Conservation (phyloP, 78 protist genomes). For the slime mould (Dictyostelium discoideum) region DNA sequence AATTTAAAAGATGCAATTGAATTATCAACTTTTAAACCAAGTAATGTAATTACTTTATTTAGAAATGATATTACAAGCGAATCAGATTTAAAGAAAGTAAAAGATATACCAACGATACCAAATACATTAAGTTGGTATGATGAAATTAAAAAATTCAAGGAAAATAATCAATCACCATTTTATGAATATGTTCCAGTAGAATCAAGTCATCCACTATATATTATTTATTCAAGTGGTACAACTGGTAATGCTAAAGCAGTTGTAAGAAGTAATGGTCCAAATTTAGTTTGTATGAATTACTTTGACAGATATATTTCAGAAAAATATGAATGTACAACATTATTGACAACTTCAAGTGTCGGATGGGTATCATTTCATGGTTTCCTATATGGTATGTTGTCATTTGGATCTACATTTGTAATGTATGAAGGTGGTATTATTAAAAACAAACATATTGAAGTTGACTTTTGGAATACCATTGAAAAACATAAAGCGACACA, state of each 20-base stretch:
- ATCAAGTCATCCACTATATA: background rate
- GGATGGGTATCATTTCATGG: conserved; percentile 83
- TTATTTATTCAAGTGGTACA: background rate
- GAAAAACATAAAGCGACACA: conserved; percentile 47
- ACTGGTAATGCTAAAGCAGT: conserved; percentile 24
- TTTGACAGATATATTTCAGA: background rate
- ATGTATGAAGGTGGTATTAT: conserved; percentile 67
- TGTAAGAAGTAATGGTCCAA: conserved; percentile 45
- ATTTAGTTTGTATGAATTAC: conserved; percentile 24
- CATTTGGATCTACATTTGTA: conserved; percentile 16
- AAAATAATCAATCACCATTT: background rate
- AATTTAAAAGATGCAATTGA: conserved; percentile 45
- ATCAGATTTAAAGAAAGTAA: background rate
- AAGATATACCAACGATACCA: background rate
- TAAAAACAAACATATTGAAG: conserved; percentile 23
- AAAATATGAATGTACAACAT: too few relatives aligned
- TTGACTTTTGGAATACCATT: conserved; percentile 41
- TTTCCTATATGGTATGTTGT: background rate
- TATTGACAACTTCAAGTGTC: background rate
- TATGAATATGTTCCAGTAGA: background rate
- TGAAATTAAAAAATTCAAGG: background rate
- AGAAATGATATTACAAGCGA: background rate
- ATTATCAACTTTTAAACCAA: conserved; percentile 9
- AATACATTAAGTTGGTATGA: conserved; percentile 6
- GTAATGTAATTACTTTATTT: background rate